Base-by-base conservation (phyloP, 2,329 filamentous ascomycete species). In the Nemania bipapillata region DNA sequence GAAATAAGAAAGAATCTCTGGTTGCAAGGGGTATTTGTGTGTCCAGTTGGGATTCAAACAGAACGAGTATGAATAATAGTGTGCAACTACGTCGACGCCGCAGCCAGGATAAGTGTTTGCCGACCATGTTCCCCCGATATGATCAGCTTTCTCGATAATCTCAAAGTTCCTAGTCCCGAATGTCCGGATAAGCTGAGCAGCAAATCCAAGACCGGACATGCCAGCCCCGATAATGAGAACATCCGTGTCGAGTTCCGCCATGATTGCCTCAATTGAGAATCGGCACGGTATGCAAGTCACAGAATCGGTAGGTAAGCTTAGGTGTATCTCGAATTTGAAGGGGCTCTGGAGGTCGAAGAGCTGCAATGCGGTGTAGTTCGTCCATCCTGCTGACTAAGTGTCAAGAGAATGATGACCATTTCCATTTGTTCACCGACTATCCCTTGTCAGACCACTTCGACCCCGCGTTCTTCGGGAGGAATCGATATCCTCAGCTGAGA, bases 171-270 rank as follows among this genome's bases (percentile, higher is more conserved):
- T 30, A 40, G 63, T 47, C 47, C 67, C 67, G 28, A 56, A 69
- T 11, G 66, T 28, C 11, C 59, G 63, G 8, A 69, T 42, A n/a
- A 69, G 60, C 15, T 69, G 63, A 40, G 63, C 59, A 11, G 63
- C 67, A 35, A 69, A 12, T 6, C 63, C 67, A 17, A 69, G 54
- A 9, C 67, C 67, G 42, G 67, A 69, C 59, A 69, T 69, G 0
- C 67, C 67, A n/a, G 67, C 67, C 63, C 67, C 67, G 17, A 69
- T 54, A 24, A 69, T 66, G 40, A 69, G 54, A 22, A 69, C 58
- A 20, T 69, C 67, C 12, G 63, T 69, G 55, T 69, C 67, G 20
- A 69, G 63, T 22, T 66, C 63, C 67, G 22, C 22, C 3, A 11
- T 26, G 20, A 6, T 2, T 22, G n/a, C 20, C 20, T 9, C 47